These are phyloP conservation scores for Microdochium nivale DNA, from an alignment of 2,329 filamentous ascomycete species.

Conservation along the genomic window DNA sequence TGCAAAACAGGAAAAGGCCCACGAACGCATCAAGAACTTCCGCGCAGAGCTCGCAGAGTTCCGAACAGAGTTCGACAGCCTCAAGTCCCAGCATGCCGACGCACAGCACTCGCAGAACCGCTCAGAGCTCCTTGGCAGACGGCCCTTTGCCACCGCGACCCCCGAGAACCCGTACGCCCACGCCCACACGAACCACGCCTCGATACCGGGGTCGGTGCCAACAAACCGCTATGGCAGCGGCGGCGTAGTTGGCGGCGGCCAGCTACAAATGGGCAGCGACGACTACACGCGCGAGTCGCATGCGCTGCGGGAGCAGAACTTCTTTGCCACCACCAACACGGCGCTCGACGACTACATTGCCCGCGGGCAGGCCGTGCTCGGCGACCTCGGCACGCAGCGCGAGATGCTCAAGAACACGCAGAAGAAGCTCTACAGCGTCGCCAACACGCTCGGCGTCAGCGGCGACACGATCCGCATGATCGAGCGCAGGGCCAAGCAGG, in stretches of 20 bases:
- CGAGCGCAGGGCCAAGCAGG: constrained; percentile 81
- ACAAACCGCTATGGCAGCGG: constrained; percentile 30
- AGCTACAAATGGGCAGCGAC: constrained; percentile 39
- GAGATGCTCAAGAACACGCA: constrained; percentile 96
- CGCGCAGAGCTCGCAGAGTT: constrained; percentile 74
- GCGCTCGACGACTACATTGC: constrained; percentile 94
- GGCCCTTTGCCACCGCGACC: constrained; percentile 68
- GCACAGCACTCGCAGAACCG: constrained; percentile 57
- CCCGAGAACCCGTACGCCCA: constrained; percentile 92
- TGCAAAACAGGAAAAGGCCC: constrained; percentile 85
- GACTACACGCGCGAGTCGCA: constrained; percentile 70
- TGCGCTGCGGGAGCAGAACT: constrained; percentile 80
- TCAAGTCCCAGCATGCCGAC: constrained; percentile 74
- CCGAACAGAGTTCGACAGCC: constrained; percentile 63
- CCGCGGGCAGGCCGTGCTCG: constrained; percentile 79
- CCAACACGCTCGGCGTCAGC: constrained; percentile 86
- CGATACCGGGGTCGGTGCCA: constrained; percentile 25
- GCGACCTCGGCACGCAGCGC: constrained; percentile 79
- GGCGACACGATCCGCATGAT: constrained; percentile 97
- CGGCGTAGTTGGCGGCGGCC: constrained; percentile 22
- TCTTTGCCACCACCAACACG: constrained; percentile 72
- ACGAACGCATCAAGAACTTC: constrained; percentile 79
- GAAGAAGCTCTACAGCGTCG: constrained; percentile 80
- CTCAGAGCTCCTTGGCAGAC: constrained; percentile 73
- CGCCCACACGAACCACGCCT: constrained; percentile 20